Evolutionary conservation across 257 asterid species (phyloP), one percentile per base, ranked within the genome.

Genomic region (Apocynum venetum): DNA sequence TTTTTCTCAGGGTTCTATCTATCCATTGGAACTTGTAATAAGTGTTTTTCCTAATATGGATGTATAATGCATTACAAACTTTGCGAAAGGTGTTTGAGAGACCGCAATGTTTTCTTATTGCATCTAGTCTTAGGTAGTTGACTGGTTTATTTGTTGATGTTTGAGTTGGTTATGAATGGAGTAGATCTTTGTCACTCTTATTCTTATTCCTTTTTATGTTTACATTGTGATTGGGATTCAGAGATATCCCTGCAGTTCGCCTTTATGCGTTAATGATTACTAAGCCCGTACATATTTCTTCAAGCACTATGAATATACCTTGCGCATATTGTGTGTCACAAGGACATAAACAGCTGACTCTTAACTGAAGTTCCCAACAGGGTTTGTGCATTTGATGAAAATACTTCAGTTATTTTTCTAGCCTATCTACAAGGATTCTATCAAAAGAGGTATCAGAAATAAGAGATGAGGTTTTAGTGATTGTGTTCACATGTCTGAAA

Each of bases 1-100:
- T 80, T 84, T 80, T 84, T 76, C 13, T 55, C 46, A 19, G 57
- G 57, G 75, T 74, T 67, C 83, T 43, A 15, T 75, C 79, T 44
- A 38, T 59, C 65, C 41, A 48, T 6, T 67, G 10, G 55, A 25
- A 5, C 56, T 73, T 9, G 75, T 46, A 38, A 17, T 43, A 14
- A 72, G 31, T 52, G 43, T 48, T 51, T 60, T 31, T 36, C 2
- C 3, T 36, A 17, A 14, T 66, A 12, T 76, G 66, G 12, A 52
- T 72, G 2, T 31, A 53, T 31, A 53, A 12, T 72, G 13, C 31
- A 47, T 71, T 31, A 35, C 43, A 31, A 19, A 40, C 61, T 3
- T 48, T 53, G 49, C n/a, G 4, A 47, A 7, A 6, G 2, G 20
- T 55, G 20, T 35, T 71, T 6, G n/a, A 15, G 12, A 48, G 9